These are phyloP conservation scores for Aspergillus flavus DNA, from an alignment of 2,329 filamentous ascomycete genomes.

Conservation along the genomic window DNA sequence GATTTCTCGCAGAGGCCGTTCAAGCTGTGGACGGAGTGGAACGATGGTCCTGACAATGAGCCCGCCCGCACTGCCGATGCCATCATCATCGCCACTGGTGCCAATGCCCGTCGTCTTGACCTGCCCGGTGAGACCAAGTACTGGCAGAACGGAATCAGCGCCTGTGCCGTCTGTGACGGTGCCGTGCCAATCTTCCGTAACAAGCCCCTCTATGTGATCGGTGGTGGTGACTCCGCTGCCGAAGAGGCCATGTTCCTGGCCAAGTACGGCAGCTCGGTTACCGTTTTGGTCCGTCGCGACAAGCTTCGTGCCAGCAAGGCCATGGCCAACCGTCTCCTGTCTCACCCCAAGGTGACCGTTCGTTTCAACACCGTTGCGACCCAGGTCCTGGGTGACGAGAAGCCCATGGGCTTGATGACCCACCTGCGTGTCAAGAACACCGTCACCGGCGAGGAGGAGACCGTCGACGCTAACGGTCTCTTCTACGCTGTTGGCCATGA, in stretches of 20 bases:
- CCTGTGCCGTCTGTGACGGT: constrained; percentile 96
- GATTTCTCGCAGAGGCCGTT: constrained; percentile 85
- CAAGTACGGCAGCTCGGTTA: constrained; percentile 95
- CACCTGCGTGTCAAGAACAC: constrained; percentile 82
- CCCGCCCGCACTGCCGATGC: constrained; percentile 83
- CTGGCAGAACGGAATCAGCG: constrained; percentile 96
- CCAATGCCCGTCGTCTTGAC: constrained; percentile 81
- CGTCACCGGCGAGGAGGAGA: constrained; percentile 73
- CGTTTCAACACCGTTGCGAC: constrained; percentile 79
- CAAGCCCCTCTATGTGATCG: constrained; percentile 93
- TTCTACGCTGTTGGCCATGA: constrained; percentile 99
- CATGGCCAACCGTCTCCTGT: constrained; percentile 83
- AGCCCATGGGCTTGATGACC: constrained; percentile 77
- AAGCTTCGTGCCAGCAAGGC: constrained; percentile 84
- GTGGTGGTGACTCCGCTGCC: constrained; percentile 93
- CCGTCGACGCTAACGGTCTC: constrained; percentile 85
- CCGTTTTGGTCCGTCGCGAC: constrained; percentile 86
- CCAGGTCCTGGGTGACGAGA: constrained; percentile 82
- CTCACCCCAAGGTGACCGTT: constrained; percentile 88
- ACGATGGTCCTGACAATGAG: constrained; percentile 68
- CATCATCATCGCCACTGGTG: constrained; percentile 92
- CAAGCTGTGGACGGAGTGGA: constrained; percentile 90
- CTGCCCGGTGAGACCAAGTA: constrained; percentile 89
- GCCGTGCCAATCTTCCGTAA: constrained; percentile 97
- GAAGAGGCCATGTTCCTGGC: constrained; percentile 97